phyloP scores from a whole-genome alignment of 2,329 filamentous ascomycete genomes.

The Colletotrichum tamarilloi region DNA sequence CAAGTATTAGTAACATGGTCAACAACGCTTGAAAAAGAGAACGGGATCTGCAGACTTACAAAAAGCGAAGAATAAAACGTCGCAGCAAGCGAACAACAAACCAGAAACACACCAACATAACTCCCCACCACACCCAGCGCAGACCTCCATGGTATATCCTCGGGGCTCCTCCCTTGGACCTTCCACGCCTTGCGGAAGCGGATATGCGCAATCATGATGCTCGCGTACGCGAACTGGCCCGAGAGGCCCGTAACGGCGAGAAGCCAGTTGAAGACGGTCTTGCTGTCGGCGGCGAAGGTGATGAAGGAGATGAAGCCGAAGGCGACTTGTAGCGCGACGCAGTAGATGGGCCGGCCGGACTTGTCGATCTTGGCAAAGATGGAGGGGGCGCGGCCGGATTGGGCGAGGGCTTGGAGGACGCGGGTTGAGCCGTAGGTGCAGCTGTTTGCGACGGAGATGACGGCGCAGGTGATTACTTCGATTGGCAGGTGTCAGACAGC shows the following conservation, averaged over 20 bases:
- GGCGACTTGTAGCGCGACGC: conserved; percentile 60
- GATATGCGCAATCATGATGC: conserved; percentile 73
- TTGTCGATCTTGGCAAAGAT: conserved; percentile 71
- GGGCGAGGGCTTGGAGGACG: conserved; percentile 61
- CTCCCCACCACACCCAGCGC: conserved; percentile 73
- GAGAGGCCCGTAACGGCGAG: conserved; percentile 78
- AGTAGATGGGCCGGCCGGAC: conserved; percentile 68
- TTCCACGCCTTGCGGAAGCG: conserved; percentile 73
- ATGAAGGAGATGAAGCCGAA: conserved; percentile 72
- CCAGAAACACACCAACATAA: conserved; percentile 74
- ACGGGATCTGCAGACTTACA: conserved; percentile 43
- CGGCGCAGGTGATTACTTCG: conserved; percentile 57
- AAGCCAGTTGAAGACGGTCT: conserved; percentile 71
- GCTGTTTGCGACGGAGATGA: conserved; percentile 65
- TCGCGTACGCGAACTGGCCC: conserved; percentile 81
- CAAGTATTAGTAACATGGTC: conserved; percentile 30
- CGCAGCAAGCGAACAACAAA: conserved; percentile 74
- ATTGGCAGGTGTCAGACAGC: too few relatives aligned
- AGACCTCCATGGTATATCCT: conserved; percentile 60
- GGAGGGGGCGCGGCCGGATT: conserved; percentile 63
- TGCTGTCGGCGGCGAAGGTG: conserved; percentile 42
- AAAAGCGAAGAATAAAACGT: conserved; percentile 78
- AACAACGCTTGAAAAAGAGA: too few relatives aligned
- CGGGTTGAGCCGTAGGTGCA: conserved; percentile 62
- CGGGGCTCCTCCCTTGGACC: conserved; percentile 64